phyloP scores from a whole-genome alignment of 2,329 filamentous ascomycete genomes.

The Cytospora paraplurivora region DNA sequence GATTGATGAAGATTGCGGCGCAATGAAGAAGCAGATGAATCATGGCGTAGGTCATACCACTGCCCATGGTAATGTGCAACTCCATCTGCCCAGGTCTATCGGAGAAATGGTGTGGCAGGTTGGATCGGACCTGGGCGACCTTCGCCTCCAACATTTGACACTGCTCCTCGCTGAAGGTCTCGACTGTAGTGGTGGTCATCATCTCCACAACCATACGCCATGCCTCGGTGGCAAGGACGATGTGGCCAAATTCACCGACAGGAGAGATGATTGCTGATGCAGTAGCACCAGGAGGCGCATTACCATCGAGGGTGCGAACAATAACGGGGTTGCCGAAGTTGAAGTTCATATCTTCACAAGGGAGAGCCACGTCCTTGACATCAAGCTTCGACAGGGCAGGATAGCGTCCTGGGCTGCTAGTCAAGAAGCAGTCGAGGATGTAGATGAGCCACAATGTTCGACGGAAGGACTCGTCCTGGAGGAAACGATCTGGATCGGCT shows the following conservation, averaged over 20 bases:
- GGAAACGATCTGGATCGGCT: conserved; percentile 58
- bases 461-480: conserved; percentile 62
- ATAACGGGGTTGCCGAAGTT: conserved; percentile 62
- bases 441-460: conserved; percentile 65
- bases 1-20: conserved; percentile 62
- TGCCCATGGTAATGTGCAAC: conserved; percentile 65
- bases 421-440: conserved; percentile 63
- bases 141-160: conserved; percentile 54
- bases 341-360: conserved; percentile 64
- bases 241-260: conserved; percentile 63
- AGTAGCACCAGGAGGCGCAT: conserved; percentile 41
- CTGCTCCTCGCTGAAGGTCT: conserved; percentile 56
- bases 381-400: conserved; percentile 58
- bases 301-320: conserved; percentile 56
- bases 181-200: conserved; percentile 56
- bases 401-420: conserved; percentile 62
- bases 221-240: conserved; percentile 61
- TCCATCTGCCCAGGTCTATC: conserved; percentile 64
- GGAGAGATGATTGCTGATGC: conserved; percentile 48
- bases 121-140: conserved; percentile 57
- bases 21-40: conserved; percentile 63
- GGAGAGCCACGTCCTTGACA: conserved; percentile 57
- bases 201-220: conserved; percentile 65
- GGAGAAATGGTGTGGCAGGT: conserved; percentile 60
- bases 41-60: conserved; percentile 64